Evolutionary conservation across 371 early-diverging fungal species (phyloP).

Genomic region (Neoconidiobolus thromboides): DNA sequence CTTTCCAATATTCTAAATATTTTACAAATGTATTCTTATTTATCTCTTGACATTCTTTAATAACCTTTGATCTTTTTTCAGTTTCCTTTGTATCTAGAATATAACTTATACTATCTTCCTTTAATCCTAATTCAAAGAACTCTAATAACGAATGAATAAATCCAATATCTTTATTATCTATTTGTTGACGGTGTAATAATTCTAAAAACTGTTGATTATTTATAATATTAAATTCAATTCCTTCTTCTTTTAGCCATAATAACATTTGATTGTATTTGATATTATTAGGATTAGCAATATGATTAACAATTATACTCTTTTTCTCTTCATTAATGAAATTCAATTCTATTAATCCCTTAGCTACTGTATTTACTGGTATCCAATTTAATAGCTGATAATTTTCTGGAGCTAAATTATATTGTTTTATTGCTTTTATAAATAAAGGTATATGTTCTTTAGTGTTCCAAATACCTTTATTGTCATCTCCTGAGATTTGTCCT

Average conservation of each 20-base stretch:
- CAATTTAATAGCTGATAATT: background rate
- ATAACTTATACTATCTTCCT: no score
- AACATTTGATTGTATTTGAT: background rate
- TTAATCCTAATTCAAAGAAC: no score
- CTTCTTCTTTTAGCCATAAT: background rate
- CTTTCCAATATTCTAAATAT: no score
- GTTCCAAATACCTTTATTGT: constrained; percentile 21
- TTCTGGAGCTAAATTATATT: background rate
- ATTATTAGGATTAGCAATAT: background rate
- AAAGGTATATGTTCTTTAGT: constrained; percentile 18
- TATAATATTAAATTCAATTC: background rate
- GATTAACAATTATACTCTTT: background rate
- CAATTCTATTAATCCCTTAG: background rate
- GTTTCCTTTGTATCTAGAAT: no score
- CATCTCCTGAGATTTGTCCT: constrained; percentile 22
- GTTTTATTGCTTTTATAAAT: background rate
- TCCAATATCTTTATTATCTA: no score
- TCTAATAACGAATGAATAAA: no score
- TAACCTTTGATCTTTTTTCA: no score
- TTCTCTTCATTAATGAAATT: background rate
- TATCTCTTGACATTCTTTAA: no score
- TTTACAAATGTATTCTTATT: no score
- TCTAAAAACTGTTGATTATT: background rate
- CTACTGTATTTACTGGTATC: constrained; percentile 5
- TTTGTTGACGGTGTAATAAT: background rate